Evolutionary conservation across 179 eudicot species (phyloP).

Genomic region (Beta lomatogona): DNA sequence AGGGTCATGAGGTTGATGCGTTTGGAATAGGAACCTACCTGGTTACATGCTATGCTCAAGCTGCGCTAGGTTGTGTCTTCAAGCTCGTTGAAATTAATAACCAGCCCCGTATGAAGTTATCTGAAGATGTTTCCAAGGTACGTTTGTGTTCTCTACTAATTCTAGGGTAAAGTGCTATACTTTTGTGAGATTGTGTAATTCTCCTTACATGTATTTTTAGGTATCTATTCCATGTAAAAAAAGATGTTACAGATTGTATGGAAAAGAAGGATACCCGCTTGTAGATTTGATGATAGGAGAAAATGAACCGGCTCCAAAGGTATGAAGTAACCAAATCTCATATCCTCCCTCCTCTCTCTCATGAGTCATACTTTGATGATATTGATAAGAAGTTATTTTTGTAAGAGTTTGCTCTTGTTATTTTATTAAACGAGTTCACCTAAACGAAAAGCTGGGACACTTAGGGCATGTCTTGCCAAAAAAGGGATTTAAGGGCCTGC

Average conservation of each 20-base stretch:
- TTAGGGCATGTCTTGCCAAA: too few species aligned
- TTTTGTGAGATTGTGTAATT: conserved; percentile 18
- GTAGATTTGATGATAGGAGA: conserved; percentile 93
- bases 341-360: background rate
- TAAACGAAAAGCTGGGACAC: background rate
- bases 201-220: conserved; percentile 38
- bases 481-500: background rate
- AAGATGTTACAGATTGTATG: conserved; percentile 83
- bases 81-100: conserved; percentile 94
- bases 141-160: conserved; percentile 27
- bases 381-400: too few species aligned
- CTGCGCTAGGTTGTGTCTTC: conserved; percentile 97
- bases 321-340: conserved; percentile 22
- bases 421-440: background rate
- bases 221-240: conserved; percentile 97
- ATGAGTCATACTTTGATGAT: background rate
- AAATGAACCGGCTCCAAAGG: conserved; percentile 95
- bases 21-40: conserved; percentile 95
- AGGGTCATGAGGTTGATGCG: conserved; percentile 98
- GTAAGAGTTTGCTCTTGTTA: background rate
- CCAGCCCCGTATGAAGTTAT: conserved; percentile 96
- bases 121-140: conserved; percentile 98
- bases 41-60: conserved; percentile 97
- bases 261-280: conserved; percentile 87
- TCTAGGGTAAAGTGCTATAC: background rate